Conservation (phyloP, 2,329 filamentous ascomycete species). For the Ceratocystis cubensis region DNA sequence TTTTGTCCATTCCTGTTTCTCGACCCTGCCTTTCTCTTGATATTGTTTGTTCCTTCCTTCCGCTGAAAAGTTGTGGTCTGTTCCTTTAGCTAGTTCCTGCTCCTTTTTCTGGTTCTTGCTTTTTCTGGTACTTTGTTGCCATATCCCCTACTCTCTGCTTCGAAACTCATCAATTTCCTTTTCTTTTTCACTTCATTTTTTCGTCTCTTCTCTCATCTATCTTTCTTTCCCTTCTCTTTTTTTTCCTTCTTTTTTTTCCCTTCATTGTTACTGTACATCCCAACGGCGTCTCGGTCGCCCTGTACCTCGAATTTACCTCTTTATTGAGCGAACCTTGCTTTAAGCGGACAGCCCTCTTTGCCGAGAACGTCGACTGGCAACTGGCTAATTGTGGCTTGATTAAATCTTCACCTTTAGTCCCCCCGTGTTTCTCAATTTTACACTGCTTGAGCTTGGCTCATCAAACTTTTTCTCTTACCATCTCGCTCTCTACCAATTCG, state of each 20-base stretch:
- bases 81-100: not conserved
- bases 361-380: too few relatives aligned
- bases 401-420: not conserved
- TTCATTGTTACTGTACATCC: not conserved
- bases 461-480: not conserved
- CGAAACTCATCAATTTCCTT: not conserved
- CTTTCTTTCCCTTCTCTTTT: constrained; percentile 1
- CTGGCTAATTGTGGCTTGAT: too few relatives aligned
- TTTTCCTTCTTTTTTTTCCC: not conserved
- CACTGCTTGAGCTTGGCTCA: too few relatives aligned
- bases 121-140: constrained; percentile 1
- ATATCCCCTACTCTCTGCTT: constrained; percentile 1
- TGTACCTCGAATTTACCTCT: not conserved
- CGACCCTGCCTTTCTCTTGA: not conserved
- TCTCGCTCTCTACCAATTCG: not conserved
- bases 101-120: not conserved
- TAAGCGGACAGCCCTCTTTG: too few relatives aligned
- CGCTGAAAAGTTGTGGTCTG: constrained; percentile 18
- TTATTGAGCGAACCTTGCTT: too few relatives aligned
- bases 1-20: not conserved
- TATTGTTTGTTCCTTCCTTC: constrained; percentile 7
- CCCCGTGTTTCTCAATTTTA: not conserved
- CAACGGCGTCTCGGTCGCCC: not conserved
- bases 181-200: not conserved
- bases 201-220: not conserved